Base-by-base conservation (phyloP, 192 early-diverging fungal species). In the Thoreauomyces humboldtii region DNA sequence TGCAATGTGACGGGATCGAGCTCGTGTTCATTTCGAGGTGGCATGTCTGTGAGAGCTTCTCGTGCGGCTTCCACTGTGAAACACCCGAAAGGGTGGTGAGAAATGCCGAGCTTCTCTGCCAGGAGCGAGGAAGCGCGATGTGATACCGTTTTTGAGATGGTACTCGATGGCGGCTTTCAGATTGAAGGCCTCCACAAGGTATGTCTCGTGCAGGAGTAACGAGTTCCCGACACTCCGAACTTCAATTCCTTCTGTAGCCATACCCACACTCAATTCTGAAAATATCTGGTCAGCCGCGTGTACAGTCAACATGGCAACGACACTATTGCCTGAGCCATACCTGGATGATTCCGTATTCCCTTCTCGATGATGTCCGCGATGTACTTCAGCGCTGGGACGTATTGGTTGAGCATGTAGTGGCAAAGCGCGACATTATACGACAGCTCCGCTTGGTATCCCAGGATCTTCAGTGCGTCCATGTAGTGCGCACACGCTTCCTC, bases 161-260 rank as follows among this genome's bases (percentile, higher is more conserved):
- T 85, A 86, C 61, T 86, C 84, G 41, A 86, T 86, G 0, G 84
- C 84, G 6, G 84, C 84, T 73, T 86, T 86, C 15, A 86, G 73
- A 61, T 86, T 86, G 66, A 86, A 86, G 0, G 82, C 84, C 62
- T 86, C 84, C 31, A 86, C 63, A 12, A 86, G 61, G 48, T 77
- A 85, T 22, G 82, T 82, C 59, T 86, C 80, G 70, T 86, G 84
- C 32, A 86, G 70, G 15, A 79, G 29, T 58, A 78, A 80, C 22
- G 80, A 77, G 74, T 86, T 86, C 17, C 82, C 82, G 15, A 86
- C 84, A 45, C 76, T 82, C 37, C 77, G 71, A 42, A 86, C 80
- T 63, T 85, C 83, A 33, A 85, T 82, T 6, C 82, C 84, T 65
- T 86, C 84, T 7, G 84, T 81, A 7, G 82, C 80, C 84, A 86